Evolutionary conservation across 1,284 basidiomycete genomes (phyloP).

Genomic region (Trichosporon faecale): DNA sequence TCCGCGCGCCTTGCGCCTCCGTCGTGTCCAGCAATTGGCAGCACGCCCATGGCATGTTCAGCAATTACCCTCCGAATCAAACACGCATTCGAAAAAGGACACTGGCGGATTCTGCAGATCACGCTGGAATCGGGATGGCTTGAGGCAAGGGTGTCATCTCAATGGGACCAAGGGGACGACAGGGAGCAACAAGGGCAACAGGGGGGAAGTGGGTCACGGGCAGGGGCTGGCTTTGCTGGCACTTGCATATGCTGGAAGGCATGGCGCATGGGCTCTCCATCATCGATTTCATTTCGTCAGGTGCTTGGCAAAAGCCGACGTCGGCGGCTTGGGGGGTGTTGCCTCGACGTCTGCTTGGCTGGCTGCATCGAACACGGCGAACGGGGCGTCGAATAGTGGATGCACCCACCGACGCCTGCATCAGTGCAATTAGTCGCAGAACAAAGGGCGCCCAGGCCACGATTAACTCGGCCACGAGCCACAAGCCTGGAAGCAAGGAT

Average conservation of each 20-base stretch:
- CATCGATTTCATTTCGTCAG: not conserved
- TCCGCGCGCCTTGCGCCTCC: not conserved
- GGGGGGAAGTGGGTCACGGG: not conserved
- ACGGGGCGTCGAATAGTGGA: not conserved
- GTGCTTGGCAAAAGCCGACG: not conserved
- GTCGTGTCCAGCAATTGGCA: not conserved
- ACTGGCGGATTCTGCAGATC: constrained; percentile 3
- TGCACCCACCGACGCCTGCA: not conserved
- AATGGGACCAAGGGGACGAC: not conserved
- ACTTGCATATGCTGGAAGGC: not conserved
- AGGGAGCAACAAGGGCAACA: not conserved
- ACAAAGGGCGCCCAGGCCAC: not conserved
- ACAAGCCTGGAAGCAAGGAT: not conserved
- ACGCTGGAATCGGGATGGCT: constrained; percentile 5
- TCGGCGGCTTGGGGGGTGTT: not conserved
- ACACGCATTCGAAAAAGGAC: not conserved
- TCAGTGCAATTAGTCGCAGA: not conserved
- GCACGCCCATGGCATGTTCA: too few relatives aligned
- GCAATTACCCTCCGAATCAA: not conserved
- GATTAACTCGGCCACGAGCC: not conserved
- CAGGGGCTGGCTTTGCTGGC: not conserved
- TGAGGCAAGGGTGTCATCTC: not conserved
- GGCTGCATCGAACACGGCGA: not conserved
- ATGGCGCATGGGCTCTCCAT: not conserved
- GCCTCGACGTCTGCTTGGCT: not conserved